Percentiles rank a stretch among this genome's conserved stretches.
phyloP scores from a whole-genome alignment of 495 filamentous ascomycete species.

The Immersiella caudata region DNA sequence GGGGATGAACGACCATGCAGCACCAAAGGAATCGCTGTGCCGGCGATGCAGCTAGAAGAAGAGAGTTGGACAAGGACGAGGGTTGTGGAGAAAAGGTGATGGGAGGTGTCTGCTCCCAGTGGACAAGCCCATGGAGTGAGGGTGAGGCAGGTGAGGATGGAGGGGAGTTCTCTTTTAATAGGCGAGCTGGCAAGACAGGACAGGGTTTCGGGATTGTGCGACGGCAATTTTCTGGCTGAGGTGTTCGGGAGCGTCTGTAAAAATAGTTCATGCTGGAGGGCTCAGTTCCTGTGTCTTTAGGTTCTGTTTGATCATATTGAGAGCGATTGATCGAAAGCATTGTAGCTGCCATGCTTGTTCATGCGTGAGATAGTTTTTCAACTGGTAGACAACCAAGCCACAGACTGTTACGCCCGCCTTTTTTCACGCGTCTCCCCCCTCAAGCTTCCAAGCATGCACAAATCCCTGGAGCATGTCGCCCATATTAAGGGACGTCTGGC shows the following conservation, averaged over 20 bases:
- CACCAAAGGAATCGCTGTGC: background rate
- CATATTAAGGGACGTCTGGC: too few species aligned
- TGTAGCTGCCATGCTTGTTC: background rate
- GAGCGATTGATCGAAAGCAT: background rate
- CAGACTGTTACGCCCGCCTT: too few species aligned
- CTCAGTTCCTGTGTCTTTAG: slow-evolving; percentile 10
- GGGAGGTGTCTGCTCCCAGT: background rate
- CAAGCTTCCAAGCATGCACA: too few species aligned
- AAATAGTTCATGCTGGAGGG: background rate
- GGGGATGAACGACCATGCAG: background rate
- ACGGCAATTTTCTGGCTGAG: background rate
- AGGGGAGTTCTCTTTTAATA: background rate
- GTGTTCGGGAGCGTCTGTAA: slow-evolving; percentile 11
- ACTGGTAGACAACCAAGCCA: too few species aligned
- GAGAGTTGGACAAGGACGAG: background rate
- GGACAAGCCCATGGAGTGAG: background rate
- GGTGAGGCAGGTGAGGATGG: background rate
- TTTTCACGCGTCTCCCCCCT: too few species aligned
- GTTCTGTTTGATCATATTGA: slow-evolving; percentile 13
- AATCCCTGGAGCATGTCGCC: too few species aligned
- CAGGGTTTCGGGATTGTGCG: background rate
- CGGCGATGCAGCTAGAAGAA: background rate
- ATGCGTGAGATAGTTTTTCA: background rate
- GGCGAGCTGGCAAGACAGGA: slow-evolving; percentile 12
- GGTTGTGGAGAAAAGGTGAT: background rate